Conservation (phyloP, 768 basidiomycete genomes). For the Saitozyma podzolica region DNA sequence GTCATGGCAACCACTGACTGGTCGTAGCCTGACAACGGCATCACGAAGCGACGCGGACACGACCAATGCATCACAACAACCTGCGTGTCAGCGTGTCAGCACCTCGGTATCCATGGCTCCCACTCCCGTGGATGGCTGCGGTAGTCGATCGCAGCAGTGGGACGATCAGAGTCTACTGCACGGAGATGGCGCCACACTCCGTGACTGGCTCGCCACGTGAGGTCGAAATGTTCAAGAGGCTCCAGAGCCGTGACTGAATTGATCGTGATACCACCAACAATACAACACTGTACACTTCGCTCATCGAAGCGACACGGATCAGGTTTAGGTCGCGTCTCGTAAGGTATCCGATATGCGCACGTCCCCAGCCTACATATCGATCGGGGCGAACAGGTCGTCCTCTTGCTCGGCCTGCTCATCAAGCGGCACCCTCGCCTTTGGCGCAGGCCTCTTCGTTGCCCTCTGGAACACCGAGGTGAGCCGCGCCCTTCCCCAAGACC, state of each 20-base stretch:
- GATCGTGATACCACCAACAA: background rate
- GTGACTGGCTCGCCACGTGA: no score
- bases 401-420: conserved; percentile 42
- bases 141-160: no score
- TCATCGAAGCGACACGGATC: background rate
- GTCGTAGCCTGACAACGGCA: no score
- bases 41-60: no score
- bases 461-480: conserved; percentile 64
- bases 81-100: no score
- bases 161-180: no score
- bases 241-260: background rate
- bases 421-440: conserved; percentile 61
- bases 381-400: conserved; percentile 48
- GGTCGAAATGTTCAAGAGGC: no score
- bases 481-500: conserved; percentile 50
- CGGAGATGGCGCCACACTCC: no score
- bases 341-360: background rate
- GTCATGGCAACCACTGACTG: no score
- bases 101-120: no score
- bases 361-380: conserved; percentile 40
- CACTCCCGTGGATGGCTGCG: no score
- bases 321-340: background rate
- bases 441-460: conserved; percentile 61
- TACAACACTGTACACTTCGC: background rate
- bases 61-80: no score